phyloP scores from a whole-genome alignment of 352 stramenopile species.

The Phytophthora aleatoria region DNA sequence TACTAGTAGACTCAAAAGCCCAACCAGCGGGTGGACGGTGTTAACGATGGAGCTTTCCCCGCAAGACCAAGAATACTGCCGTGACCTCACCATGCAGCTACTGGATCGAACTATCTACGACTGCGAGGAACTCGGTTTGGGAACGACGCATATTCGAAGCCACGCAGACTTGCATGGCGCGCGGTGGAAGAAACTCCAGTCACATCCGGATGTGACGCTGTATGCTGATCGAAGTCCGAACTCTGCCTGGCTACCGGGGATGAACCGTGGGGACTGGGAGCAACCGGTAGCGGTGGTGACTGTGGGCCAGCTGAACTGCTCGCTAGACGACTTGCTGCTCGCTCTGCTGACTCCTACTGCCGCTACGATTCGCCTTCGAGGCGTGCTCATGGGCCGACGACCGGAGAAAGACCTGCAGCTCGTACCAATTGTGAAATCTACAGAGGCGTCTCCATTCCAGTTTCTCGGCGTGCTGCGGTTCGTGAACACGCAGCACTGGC shows the following conservation, averaged over 20 bases:
- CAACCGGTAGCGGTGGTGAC: slow-evolving; percentile 27
- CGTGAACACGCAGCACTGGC: slow-evolving; percentile 33
- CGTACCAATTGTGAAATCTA: slow-evolving; percentile 19
- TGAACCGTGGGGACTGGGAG: slow-evolving; percentile 30
- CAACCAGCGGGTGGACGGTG: slow-evolving; percentile 1
- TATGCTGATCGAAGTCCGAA: slow-evolving; percentile 24
- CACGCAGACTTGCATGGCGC: slow-evolving; percentile 19
- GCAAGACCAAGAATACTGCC: slow-evolving; percentile 26
- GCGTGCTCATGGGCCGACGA: slow-evolving; percentile 22
- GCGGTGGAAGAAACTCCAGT: slow-evolving; percentile 35
- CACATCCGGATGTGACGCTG: slow-evolving; percentile 26
- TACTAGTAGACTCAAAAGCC: not conserved
- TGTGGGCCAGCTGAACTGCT: slow-evolving; percentile 23
- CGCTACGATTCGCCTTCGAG: slow-evolving; percentile 19
- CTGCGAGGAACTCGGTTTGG: slow-evolving; percentile 30
- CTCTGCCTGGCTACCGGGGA: slow-evolving; percentile 23
- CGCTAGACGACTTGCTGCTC: slow-evolving; percentile 29
- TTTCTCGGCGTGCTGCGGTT: slow-evolving; percentile 22
- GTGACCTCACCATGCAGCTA: slow-evolving; percentile 30
- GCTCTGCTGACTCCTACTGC: slow-evolving; percentile 21
- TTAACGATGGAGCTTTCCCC: slow-evolving; percentile 23
- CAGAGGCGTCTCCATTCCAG: slow-evolving; percentile 20
- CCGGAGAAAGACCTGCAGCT: slow-evolving; percentile 18
- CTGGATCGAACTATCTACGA: slow-evolving; percentile 33
- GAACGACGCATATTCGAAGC: slow-evolving; percentile 7